Evolutionary conservation across 2,329 filamentous ascomycete genomes (phyloP), one percentile per base, ranked within the genome.

Genomic region (Aspergillus awamori): DNA sequence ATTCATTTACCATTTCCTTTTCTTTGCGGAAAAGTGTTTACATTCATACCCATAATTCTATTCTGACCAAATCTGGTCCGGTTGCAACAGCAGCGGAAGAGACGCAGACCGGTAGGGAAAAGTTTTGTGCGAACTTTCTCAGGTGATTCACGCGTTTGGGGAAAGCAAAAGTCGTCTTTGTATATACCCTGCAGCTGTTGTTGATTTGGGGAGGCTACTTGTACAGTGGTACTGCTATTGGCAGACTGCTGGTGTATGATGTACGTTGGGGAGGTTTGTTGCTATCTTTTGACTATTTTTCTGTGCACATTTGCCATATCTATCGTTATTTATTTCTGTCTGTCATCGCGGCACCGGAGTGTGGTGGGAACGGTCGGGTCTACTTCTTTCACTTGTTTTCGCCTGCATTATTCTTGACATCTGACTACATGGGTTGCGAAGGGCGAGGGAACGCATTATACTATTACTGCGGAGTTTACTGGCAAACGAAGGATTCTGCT

Each of bases 351-450:
- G 64, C 64, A 64, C 67, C 58, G 72, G 73, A 73, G 73, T 72
- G 71, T 66, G 70, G 63, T 67, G 63, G 72, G 67, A 67, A 70
- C 66, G 69, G 72, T 67, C 63, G 64, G 72, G 65, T 66, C 59
- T 69, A 59, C 60, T 67, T 64, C 62, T 58, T 53, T 60, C 48
- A 17, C 38, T 41, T 53, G 2, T 56, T 43, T n/a, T 45, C 33
- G 36, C 36, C 10, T 56, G 53, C 39, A 43, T 56, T 43, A n/a
- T 55, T 43, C 39, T 45, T 45, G 38, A 28, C 38, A 24, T 24
- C 30, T 30, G 38, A 33, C 51, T 36, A 36, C 51, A 36, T 39
- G 39, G 26, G 33, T 56, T 20, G 24, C n/a, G 38, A 47, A 13
- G 53, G 53, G 39, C 39, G 26, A 51, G 26, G 47, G 47, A 30